A percentile compares a stretch with the other conserved stretches of the same genome.
These are phyloP conservation scores for Casuarina cunninghamiana DNA, from an alignment of 306 rosid genomes.

Conservation along the genomic window DNA sequence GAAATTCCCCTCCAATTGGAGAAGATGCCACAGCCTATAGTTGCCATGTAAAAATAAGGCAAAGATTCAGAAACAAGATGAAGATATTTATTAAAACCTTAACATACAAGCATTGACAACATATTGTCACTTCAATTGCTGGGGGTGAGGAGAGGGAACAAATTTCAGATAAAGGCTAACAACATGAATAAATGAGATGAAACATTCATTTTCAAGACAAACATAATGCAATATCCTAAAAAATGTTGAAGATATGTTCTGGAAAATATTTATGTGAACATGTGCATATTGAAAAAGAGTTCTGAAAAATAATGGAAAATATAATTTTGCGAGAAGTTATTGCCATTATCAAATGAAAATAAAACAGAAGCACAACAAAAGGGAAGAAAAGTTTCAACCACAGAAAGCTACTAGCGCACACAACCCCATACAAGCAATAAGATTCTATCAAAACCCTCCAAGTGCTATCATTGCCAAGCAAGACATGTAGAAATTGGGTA, in stretches of 20 bases:
- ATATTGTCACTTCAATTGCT: not conserved
- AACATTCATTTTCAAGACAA: not conserved
- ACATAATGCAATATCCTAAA: not conserved
- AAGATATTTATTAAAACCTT: not conserved
- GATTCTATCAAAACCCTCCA: no score
- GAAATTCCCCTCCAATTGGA: slow-evolving; percentile 97
- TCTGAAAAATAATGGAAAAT: not conserved
- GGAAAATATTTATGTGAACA: not conserved
- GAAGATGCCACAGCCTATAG: slow-evolving; percentile 86
- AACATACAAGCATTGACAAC: not conserved
- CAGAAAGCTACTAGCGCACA: not conserved
- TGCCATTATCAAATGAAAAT: not conserved
- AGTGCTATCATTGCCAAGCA: not conserved
- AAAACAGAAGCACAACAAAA: not conserved
- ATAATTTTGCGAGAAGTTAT: not conserved
- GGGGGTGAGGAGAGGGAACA: not conserved
- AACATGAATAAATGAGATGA: not conserved
- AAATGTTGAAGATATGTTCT: not conserved
- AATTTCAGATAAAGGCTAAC: not conserved
- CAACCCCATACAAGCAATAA: not conserved
- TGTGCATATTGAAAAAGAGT: not conserved
- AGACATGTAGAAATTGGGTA: slow-evolving; percentile 17
- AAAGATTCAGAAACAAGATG: slow-evolving; percentile 9
- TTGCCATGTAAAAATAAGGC: slow-evolving; percentile 25
- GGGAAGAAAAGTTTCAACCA: not conserved